phyloP scores from a whole-genome alignment of 805 yeast genomes.

The Debaryomyces castellii region DNA sequence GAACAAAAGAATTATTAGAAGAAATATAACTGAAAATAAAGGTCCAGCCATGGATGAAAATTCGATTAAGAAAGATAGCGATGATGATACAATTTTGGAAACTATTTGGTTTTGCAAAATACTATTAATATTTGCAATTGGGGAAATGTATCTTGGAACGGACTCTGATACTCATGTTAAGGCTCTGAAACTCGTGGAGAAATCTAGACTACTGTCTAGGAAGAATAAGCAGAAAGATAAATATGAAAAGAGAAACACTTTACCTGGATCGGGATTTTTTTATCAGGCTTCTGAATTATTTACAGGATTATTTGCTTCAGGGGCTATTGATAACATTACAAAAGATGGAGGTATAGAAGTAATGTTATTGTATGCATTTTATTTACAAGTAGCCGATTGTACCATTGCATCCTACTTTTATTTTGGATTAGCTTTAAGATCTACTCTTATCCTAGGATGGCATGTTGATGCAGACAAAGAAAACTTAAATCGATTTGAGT shows the following conservation, averaged over 20 bases:
- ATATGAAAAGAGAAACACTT: slow-evolving; percentile 34
- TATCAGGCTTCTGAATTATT: slow-evolving; percentile 78
- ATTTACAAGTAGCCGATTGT: slow-evolving; percentile 80
- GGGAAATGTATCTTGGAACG: slow-evolving; percentile 81
- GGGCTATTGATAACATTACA: slow-evolving; percentile 76
- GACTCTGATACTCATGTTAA: slow-evolving; percentile 62
- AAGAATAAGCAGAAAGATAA: slow-evolving; percentile 13
- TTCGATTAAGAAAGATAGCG: slow-evolving; percentile 41
- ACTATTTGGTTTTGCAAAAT: slow-evolving; percentile 82
- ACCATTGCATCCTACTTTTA: slow-evolving; percentile 80
- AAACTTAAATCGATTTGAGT: slow-evolving; percentile 47
- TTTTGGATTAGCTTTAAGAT: slow-evolving; percentile 72
- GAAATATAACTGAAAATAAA: slow-evolving; percentile 26
- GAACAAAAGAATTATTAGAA: slow-evolving; percentile 35
- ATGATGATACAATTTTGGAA: slow-evolving; percentile 61
- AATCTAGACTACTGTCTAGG: slow-evolving; percentile 9
- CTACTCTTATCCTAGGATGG: slow-evolving; percentile 72
- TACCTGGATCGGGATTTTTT: slow-evolving; percentile 80
- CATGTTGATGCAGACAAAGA: slow-evolving; percentile 82
- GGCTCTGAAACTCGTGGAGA: slow-evolving; percentile 23
- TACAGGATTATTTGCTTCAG: slow-evolving; percentile 73
- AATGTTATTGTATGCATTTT: slow-evolving; percentile 70
- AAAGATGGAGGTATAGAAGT: slow-evolving; percentile 82
- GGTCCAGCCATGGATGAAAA: slow-evolving; percentile 36
- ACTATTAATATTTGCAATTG: slow-evolving; percentile 69